These are phyloP conservation scores for Pisolithus thermaeus DNA, from an alignment of 1,284 basidiomycete species.

Conservation along the genomic window DNA sequence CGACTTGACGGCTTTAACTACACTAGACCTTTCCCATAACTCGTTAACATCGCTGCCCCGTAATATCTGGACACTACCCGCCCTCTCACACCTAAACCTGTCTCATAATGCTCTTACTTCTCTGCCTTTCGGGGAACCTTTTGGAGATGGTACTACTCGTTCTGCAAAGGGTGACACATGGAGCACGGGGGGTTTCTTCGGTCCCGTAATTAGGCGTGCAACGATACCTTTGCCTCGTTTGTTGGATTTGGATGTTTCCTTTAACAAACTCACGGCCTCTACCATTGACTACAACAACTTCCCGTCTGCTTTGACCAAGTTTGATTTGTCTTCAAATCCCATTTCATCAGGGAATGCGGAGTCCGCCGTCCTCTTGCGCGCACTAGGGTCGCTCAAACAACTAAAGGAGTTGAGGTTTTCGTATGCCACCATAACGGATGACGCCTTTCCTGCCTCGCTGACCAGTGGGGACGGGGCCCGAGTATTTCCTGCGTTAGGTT, in stretches of 20 bases:
- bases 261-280: constrained; percentile 54
- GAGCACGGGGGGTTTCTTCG: constrained; percentile 54
- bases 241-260: constrained; percentile 49
- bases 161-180: constrained; percentile 23
- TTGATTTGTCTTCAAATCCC: constrained; percentile 52
- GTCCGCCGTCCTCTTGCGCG: constrained; percentile 21
- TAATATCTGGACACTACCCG: constrained; percentile 62
- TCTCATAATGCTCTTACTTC: constrained; percentile 61
- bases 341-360: constrained; percentile 32
- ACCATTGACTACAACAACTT: constrained; percentile 48
- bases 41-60: constrained; percentile 52
- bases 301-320: constrained; percentile 40
- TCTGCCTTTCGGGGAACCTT: constrained; percentile 59
- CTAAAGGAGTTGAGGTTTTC: constrained; percentile 57
- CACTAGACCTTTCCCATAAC: constrained; percentile 69
- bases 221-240: constrained; percentile 59
- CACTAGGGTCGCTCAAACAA: constrained; percentile 41
- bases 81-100: constrained; percentile 58
- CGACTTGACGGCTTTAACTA: constrained; percentile 57
- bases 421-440: constrained; percentile 52
- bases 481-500: constrained; percentile 45
- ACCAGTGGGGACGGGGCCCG: constrained; percentile 22
- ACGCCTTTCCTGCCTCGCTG: constrained; percentile 45
- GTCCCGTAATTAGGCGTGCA: constrained; percentile 54
- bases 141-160: constrained; percentile 18